These are phyloP conservation scores for Serendipita sp. DNA, from an alignment of 768 basidiomycete genomes.

Conservation along the genomic window DNA sequence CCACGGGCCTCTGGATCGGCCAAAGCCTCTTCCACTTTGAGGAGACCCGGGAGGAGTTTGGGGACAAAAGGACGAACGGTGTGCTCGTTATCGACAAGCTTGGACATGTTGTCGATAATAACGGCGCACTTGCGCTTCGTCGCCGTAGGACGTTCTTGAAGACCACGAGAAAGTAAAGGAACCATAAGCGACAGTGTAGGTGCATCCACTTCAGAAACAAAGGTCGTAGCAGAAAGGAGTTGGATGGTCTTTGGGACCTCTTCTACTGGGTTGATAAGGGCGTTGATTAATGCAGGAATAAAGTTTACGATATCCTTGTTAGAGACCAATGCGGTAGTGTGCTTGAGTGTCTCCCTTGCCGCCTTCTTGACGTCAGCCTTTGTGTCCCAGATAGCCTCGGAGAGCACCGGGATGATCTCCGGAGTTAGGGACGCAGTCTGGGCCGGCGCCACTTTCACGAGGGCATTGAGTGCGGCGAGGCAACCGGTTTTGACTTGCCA, in stretches of 20 bases:
- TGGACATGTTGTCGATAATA: conserved; percentile 96
- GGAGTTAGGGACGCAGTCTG: conserved; percentile 85
- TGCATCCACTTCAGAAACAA: conserved; percentile 98
- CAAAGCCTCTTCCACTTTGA: conserved; percentile 89
- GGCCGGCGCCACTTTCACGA: conserved; percentile 62
- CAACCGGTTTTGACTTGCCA: conserved; percentile 94
- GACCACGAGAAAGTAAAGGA: conserved; percentile 84
- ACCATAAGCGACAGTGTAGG: conserved; percentile 96
- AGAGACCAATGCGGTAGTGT: conserved; percentile 83
- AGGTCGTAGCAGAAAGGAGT: conserved; percentile 94
- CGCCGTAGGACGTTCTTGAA: conserved; percentile 84
- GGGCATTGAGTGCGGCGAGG: conserved; percentile 66
- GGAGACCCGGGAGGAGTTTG: conserved; percentile 82
- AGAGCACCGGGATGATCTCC: conserved; percentile 83
- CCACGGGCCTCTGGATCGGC: conserved; percentile 97
- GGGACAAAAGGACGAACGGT: conserved; percentile 96
- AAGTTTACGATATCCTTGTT: conserved; percentile 98
- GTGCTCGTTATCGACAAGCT: conserved; percentile 86
- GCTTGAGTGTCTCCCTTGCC: conserved; percentile 84
- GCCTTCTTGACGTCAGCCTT: conserved; percentile 99
- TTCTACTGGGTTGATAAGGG: conserved; percentile 97
- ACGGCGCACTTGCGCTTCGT: conserved; percentile 97
- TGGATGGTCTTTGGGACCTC: conserved; percentile 92
- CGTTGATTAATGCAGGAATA: conserved; percentile 94
- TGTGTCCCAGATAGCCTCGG: conserved; percentile 97